Evolutionary conservation across 768 basidiomycete species (phyloP).

Genomic region (Kwoniella dejecticola): DNA sequence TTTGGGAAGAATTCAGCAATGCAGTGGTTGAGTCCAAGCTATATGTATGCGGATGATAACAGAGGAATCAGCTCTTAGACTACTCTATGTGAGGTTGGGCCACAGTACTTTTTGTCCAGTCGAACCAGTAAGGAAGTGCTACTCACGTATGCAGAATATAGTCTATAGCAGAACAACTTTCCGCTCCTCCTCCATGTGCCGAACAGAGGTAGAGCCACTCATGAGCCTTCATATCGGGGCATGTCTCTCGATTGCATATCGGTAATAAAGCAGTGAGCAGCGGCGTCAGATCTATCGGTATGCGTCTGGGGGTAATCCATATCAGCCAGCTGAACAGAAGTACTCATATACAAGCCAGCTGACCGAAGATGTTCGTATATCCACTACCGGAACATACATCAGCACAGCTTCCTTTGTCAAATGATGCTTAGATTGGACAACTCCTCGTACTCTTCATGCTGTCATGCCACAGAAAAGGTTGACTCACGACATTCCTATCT

Average conservation of each 20-base stretch:
- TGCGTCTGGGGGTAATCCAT: constrained; percentile 36
- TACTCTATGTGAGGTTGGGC: background rate
- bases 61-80: background rate
- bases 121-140: background rate
- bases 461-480: no score
- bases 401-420: background rate
- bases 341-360: constrained; percentile 8
- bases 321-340: background rate
- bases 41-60: constrained; percentile 59
- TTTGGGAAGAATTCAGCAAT: constrained; percentile 81
- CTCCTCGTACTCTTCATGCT: no score
- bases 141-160: constrained; percentile 62
- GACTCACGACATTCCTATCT: constrained; percentile 60
- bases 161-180: constrained; percentile 96
- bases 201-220: constrained; percentile 97
- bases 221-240: constrained; percentile 98
- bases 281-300: constrained; percentile 55
- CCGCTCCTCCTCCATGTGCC: constrained; percentile 65
- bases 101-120: background rate
- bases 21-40: constrained; percentile 92
- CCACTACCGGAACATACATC: constrained; percentile 41
- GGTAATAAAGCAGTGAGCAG: constrained; percentile 48
- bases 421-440: no score
- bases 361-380: constrained; percentile 56
- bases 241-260: constrained; percentile 73